Evolutionary conservation across 768 basidiomycete genomes (phyloP), one percentile per base, ranked within the genome.

Genomic region (Chiua virens): DNA sequence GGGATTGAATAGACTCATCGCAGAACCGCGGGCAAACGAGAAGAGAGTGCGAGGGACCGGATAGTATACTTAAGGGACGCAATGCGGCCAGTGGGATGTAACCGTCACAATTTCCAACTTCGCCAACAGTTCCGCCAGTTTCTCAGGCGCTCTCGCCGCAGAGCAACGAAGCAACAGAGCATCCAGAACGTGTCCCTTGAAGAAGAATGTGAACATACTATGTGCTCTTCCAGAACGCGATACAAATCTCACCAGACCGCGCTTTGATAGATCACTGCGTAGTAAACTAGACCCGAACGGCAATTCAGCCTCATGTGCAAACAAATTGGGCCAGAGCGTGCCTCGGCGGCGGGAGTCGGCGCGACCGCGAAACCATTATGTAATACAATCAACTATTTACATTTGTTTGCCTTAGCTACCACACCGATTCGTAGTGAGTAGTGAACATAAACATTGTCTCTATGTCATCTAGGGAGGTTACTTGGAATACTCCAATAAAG

Each of bases 1-100:
- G 4, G 86, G 85, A 64, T 87, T 88, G 72, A 89, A 88, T 52
- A 84, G 73, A 63, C 77, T 78, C 81, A 83, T 84, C n/a, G 42
- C 10, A 30, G 9, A 8, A 27, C n/a, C 10, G 36, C 15, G 35
- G n/a, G n/a, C 25, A 22, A 43, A 22, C 10, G 39, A 42, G 38
- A 22, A 20, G n/a, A n/a, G n/a, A 30, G n/a, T n/a, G n/a, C n/a
- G 35, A 46, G 42, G 30, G 32, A 23, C 30, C 15, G 22, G 38
- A 22, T 27, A 18, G 35, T 41, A 41, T 48, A 42, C 45, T 37
- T 44, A 47, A 43, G 43, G 60, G 53, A 23, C 46, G 22, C 45
- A 55, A 22, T 50, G 59, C 59, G 59, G 59, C 34, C 48, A 71
- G 35, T 47, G 50, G 45, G 18, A 47, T 30, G 46, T 46, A 34